phyloP scores from a whole-genome alignment of 257 asterid species.

The Orobanche coerulescens region DNA sequence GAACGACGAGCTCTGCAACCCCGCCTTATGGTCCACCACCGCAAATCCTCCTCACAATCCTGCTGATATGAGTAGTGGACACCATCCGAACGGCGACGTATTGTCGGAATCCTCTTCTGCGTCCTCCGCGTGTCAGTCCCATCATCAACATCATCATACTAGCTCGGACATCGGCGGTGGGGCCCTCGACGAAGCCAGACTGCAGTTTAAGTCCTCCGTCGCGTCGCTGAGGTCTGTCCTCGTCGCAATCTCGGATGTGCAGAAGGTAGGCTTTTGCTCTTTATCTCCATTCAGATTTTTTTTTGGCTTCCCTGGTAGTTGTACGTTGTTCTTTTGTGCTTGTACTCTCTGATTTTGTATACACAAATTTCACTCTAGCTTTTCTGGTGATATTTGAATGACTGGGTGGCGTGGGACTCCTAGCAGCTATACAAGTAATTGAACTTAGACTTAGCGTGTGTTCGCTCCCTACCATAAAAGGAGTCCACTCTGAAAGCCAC shows the following conservation, averaged over 20 bases:
- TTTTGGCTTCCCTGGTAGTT: neutral
- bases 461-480: too few species aligned
- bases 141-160: constrained; percentile 27
- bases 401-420: neutral
- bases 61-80: constrained; percentile 25
- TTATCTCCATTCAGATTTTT: neutral
- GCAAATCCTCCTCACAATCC: constrained; percentile 5
- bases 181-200: constrained; percentile 79
- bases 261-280: constrained; percentile 38
- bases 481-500: too few species aligned
- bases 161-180: constrained; percentile 69
- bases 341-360: constrained; percentile 3
- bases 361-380: neutral
- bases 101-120: constrained; percentile 50
- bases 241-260: constrained; percentile 48
- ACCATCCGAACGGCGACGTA: constrained; percentile 50
- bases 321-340: neutral
- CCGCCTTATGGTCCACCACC: constrained; percentile 68
- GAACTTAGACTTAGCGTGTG: too few species aligned
- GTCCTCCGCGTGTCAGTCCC: constrained; percentile 41
- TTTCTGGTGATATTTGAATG: neutral
- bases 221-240: constrained; percentile 64
- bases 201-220: constrained; percentile 65
- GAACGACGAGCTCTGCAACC: constrained; percentile 91
- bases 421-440: neutral